phyloP scores from a whole-genome alignment of 495 filamentous ascomycete genomes.

The Aspergillus cavernicola region DNA sequence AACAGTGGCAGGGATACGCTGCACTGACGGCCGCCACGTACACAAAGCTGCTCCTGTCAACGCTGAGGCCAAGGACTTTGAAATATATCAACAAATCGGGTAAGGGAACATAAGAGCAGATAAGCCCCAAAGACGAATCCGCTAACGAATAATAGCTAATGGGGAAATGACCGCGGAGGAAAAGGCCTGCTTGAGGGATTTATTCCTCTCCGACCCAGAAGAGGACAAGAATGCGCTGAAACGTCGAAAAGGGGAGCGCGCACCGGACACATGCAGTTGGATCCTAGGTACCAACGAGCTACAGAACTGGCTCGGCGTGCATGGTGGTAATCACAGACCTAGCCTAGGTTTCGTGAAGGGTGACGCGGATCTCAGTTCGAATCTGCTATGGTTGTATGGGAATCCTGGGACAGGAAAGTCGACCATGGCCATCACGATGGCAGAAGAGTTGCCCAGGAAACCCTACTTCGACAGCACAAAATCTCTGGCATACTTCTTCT shows the following conservation, averaged over 20 bases:
- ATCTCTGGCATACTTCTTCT: conserved; percentile 29
- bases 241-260: conserved; percentile 3
- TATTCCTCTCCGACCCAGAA: conserved; percentile 5
- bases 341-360: too few species aligned
- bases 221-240: conserved; percentile 9
- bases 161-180: too few species aligned
- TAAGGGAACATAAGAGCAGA: too few species aligned
- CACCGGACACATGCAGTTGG: conserved; percentile 23
- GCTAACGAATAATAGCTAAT: too few species aligned
- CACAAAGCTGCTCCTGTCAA: too few species aligned
- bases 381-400: conserved; percentile 22
- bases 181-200: background rate
- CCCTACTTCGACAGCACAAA: conserved; percentile 9
- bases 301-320: conserved; percentile 15
- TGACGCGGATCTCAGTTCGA: background rate
- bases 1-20: too few species aligned
- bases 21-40: too few species aligned
- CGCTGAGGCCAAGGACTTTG: too few species aligned
- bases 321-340: too few species aligned
- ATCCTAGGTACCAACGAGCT: conserved; percentile 22
- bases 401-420: conserved; percentile 30
- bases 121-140: too few species aligned
- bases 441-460: conserved; percentile 18
- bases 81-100: too few species aligned
- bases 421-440: conserved; percentile 22